A percentile compares a stretch with the other conserved stretches of the same genome.
phyloP scores from a whole-genome alignment of 176 grass and related monocot species.

The Stipa capillata region DNA sequence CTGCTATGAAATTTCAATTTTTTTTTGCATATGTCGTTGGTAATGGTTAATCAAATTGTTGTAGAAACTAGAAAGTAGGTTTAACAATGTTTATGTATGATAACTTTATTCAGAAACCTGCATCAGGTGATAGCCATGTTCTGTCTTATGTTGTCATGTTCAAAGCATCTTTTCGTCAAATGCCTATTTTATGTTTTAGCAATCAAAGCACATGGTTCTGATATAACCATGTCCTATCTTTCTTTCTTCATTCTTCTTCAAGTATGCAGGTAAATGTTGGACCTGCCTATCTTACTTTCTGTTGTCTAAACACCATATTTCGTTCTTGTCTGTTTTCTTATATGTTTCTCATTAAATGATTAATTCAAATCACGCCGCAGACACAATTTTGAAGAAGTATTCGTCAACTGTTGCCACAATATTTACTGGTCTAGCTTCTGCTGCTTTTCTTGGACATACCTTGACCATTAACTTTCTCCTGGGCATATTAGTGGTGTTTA shows the following conservation, averaged over 20 bases:
- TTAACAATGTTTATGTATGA: no score
- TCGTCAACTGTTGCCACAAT: constrained; percentile 88
- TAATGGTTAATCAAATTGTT: no score
- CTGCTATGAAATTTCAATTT: no score
- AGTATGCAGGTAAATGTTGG: constrained; percentile 72
- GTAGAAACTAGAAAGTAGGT: no score
- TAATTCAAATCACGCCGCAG: neutral
- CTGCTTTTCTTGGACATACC: no score
- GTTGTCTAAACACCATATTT: neutral
- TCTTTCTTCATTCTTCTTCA: constrained; percentile 95
- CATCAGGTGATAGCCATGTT: neutral
- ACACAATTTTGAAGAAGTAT: no score
- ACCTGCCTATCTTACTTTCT: neutral
- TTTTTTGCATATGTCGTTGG: no score
- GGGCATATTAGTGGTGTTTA: no score
- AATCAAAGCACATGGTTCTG: neutral
- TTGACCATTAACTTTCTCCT: no score
- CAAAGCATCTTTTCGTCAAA: neutral
- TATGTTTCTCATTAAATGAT: neutral
- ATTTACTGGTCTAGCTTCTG: constrained; percentile 85
- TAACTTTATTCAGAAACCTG: no score
- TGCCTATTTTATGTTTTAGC: neutral
- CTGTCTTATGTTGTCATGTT: neutral
- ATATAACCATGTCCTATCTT: constrained; percentile 3
- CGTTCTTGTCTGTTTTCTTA: neutral